phyloP scores from a whole-genome alignment of 2,329 filamentous ascomycete genomes.

The Arthroderma uncinatum region DNA sequence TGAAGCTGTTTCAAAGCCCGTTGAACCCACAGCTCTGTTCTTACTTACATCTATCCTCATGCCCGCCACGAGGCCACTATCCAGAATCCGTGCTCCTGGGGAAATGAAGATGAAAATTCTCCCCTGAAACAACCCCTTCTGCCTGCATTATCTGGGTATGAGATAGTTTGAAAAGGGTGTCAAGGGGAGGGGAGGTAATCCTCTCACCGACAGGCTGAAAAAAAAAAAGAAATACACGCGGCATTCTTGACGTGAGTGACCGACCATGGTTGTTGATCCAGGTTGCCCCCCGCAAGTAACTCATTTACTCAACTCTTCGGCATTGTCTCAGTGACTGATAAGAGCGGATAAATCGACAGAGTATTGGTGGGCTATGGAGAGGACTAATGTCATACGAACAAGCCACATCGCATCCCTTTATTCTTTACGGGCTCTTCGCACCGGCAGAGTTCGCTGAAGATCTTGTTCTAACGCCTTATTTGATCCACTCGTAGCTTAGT shows the following conservation, averaged over 20 bases:
- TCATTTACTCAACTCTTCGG: not conserved
- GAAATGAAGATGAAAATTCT: not conserved
- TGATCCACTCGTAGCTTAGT: not conserved
- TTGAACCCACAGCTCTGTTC: not conserved
- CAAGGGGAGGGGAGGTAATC: not conserved
- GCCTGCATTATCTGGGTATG: not conserved
- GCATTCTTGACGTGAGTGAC: not conserved
- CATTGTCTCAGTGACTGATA: not conserved
- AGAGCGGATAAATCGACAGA: not conserved
- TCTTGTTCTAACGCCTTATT: not conserved
- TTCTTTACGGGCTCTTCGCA: not conserved
- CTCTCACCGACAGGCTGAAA: not conserved
- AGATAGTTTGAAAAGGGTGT: not conserved
- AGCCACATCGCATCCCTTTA: not conserved
- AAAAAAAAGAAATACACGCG: not conserved
- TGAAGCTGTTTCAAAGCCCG: not conserved
- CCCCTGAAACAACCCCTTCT: not conserved
- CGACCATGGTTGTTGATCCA: not conserved
- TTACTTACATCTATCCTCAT: not conserved
- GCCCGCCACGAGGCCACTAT: not conserved
- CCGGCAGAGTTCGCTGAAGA: not conserved
- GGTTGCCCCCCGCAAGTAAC: not conserved
- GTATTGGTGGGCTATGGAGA: not conserved
- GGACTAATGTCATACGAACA: not conserved
- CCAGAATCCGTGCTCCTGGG: not conserved